Conservation (phyloP, 1,284 basidiomycete genomes). For the Cerrena zonata region DNA sequence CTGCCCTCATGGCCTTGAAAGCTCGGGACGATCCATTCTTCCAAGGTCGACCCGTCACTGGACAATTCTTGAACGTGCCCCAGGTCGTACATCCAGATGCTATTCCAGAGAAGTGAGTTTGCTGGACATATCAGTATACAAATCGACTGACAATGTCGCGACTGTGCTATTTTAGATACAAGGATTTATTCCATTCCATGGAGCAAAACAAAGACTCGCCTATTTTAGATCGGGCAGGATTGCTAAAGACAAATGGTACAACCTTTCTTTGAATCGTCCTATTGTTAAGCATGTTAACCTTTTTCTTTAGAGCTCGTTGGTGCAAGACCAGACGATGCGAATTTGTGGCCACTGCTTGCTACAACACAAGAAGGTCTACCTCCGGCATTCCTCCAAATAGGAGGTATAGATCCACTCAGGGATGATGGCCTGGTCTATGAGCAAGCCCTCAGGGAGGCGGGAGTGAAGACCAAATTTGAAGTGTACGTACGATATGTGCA, state of each 20-base stretch:
- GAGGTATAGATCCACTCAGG: slow-evolving; percentile 17
- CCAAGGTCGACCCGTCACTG: slow-evolving; percentile 10
- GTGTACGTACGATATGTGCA: slow-evolving; percentile 12
- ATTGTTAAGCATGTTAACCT: neutral
- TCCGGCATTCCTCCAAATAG: slow-evolving; percentile 18
- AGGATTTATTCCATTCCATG: slow-evolving; percentile 18
- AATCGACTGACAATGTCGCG: neutral
- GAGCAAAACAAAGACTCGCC: slow-evolving; percentile 19
- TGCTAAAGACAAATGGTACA: neutral
- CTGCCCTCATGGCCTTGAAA: slow-evolving; percentile 15
- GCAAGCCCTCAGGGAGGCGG: slow-evolving; percentile 16
- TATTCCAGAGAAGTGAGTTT: slow-evolving; percentile 12
- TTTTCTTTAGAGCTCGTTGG: slow-evolving; percentile 5
- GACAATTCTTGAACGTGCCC: slow-evolving; percentile 13
- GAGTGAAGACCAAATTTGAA: slow-evolving; percentile 15
- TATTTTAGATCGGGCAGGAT: neutral
- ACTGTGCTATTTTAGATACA: slow-evolving; percentile 14
- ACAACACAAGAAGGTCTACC: slow-evolving; percentile 15
- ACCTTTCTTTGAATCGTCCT: neutral
- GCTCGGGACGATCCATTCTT: slow-evolving; percentile 20
- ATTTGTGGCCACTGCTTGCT: slow-evolving; percentile 15
- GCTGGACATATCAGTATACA: neutral
- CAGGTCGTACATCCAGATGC: slow-evolving; percentile 10
- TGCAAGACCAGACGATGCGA: slow-evolving; percentile 11
- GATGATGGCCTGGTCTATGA: slow-evolving; percentile 22